Percentiles rank a stretch among this genome's conserved stretches.
Evolutionary conservation across 805 yeast genomes (phyloP).

Genomic region (Danielia oregonensis): DNA sequence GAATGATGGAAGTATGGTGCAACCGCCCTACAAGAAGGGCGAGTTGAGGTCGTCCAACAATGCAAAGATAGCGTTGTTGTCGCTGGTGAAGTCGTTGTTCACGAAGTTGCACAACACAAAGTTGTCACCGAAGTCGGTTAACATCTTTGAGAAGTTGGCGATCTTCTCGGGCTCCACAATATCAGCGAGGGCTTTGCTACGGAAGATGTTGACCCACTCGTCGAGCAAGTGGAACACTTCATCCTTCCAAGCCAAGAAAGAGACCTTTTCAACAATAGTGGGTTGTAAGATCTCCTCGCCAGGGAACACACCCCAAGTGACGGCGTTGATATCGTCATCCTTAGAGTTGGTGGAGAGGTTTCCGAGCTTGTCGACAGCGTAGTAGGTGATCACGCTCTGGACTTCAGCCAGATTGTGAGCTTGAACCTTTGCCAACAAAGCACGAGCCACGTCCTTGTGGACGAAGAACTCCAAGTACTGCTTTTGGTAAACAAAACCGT

Average conservation of each 20-base stretch:
- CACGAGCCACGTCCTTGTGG: conserved; percentile 46
- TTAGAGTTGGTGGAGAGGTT: conserved; percentile 66
- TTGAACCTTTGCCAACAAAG: conserved; percentile 41
- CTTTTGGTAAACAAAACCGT: conserved; percentile 92
- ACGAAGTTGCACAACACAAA: conserved; percentile 84
- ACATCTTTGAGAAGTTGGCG: conserved; percentile 35
- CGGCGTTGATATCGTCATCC: conserved; percentile 83
- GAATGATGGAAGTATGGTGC: conserved; percentile 1
- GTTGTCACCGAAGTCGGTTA: conserved; percentile 47
- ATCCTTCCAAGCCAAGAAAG: conserved; percentile 96
- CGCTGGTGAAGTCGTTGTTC: conserved; percentile 70
- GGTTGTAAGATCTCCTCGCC: conserved; percentile 94
- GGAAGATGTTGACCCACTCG: conserved; percentile 69
- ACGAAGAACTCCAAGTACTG: conserved; percentile 86
- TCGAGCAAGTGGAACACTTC: conserved; percentile 80
- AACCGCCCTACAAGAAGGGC: background rate
- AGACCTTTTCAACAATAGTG: conserved; percentile 87
- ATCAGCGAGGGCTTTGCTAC: conserved; percentile 33
- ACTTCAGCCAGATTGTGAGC: conserved; percentile 34
- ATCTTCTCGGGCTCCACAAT: conserved; percentile 26
- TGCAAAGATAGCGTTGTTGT: conserved; percentile 54
- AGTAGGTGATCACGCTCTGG: conserved; percentile 61
- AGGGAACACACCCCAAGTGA: conserved; percentile 95
- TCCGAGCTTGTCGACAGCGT: conserved; percentile 60
- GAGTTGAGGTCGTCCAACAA: conserved; percentile 38